Evolutionary conservation across 2,329 filamentous ascomycete genomes (phyloP).

Genomic region (Colletotrichum orbiculare): DNA sequence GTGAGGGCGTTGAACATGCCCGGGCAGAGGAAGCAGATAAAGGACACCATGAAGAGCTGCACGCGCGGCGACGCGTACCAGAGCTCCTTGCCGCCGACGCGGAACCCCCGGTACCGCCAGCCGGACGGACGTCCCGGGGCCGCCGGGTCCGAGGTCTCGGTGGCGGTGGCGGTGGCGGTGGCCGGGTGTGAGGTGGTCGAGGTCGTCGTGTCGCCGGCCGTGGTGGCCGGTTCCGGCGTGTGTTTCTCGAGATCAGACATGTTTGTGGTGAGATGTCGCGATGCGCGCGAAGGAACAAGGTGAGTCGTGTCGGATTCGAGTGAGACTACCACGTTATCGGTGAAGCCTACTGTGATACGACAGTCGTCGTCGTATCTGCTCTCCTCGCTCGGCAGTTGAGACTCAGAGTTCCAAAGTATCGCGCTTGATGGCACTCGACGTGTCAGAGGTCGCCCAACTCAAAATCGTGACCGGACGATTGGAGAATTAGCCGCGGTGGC

Average conservation of each 20-base stretch:
- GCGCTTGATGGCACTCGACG: too few species aligned
- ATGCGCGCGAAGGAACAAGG: background rate
- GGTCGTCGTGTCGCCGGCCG: background rate
- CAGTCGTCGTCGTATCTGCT: too few species aligned
- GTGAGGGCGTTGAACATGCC: slow-evolving; percentile 78
- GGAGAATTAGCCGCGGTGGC: too few species aligned
- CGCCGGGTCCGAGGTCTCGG: slow-evolving; percentile 36
- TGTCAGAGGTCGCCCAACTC: too few species aligned
- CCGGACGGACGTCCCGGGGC: slow-evolving; percentile 54
- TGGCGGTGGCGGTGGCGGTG: slow-evolving; percentile 9
- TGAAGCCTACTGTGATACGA: too few species aligned
- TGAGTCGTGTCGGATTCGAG: background rate
- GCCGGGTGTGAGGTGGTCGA: background rate
- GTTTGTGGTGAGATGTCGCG: background rate
- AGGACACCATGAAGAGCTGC: slow-evolving; percentile 75
- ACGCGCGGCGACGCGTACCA: slow-evolving; percentile 81
- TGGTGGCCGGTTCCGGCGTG: slow-evolving; percentile 11
- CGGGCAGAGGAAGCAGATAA: slow-evolving; percentile 71
- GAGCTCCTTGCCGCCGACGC: slow-evolving; percentile 63
- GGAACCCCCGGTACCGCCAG: slow-evolving; percentile 76
- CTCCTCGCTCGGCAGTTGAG: too few species aligned
- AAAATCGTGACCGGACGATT: too few species aligned
- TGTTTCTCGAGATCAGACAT: slow-evolving; percentile 33
- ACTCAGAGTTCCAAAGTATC: too few species aligned
- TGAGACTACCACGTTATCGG: background rate